Base-by-base conservation (phyloP, 352 stramenopile genomes). In the Pilasporangium apinafurcum region DNA sequence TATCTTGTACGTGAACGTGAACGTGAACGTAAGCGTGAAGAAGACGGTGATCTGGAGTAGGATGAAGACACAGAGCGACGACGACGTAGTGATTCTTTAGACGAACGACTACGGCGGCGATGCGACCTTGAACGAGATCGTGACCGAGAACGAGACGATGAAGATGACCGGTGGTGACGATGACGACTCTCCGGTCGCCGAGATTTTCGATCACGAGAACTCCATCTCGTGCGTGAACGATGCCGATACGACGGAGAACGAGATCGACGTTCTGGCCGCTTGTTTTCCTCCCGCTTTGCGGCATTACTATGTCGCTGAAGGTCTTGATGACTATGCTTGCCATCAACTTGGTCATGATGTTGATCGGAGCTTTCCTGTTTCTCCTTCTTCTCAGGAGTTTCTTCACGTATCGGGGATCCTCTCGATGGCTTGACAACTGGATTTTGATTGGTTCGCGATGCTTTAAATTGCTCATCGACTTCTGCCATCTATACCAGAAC, bases 41-140 rank as follows among this genome's bases (percentile, higher is more conserved):
- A 36, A 14, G 59, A 56, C 0, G 26, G 24, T 4, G 44, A 51
- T 44, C 43, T 35, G 10, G 29, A 28, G 5, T n/a, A 36, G 14
- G 59, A 56, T 0, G 26, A 29, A 5, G 44, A 51, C 35, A 31
- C 28, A 8, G 29, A 28, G 5, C 17, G 45, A 18, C 25, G 24
- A 22, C 34, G 28, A 30, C 16, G 30, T 9, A 16, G 31, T 21
- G 25, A 38, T 2, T 20, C 16, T 24, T 20, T 37, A 4, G 26
- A 33, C 25, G 28, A 46, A 47, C 37, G 18, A 31, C 34, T 17
- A 14, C 30, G 50, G 4, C 42, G 40, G 21, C 45, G 60, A 14
- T 33, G 48, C 14, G 66, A 77, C n/a, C 47, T 44, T n/a, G 46
- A 66, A 21, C 61, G 57, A 51, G 65, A 81, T 16, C 53, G 51